Evolutionary conservation across 257 asterid species (phyloP).

Genomic region (Datura wrightii): DNA sequence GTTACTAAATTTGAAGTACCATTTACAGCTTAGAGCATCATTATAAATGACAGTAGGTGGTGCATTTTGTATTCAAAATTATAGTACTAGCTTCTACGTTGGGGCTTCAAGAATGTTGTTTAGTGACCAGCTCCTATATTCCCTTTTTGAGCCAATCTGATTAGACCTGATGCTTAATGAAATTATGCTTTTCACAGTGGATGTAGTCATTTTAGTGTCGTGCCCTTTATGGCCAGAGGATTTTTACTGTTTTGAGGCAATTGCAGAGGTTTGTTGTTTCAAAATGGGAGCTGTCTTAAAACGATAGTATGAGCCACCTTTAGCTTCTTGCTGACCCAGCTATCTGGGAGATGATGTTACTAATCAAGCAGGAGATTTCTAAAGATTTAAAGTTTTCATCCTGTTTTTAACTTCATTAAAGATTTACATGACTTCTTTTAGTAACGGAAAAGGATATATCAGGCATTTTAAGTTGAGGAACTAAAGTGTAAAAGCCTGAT

Average conservation of each 20-base stretch:
- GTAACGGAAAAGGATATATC: background rate
- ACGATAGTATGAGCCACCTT: too few species aligned
- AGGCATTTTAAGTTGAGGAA: conserved; percentile 6
- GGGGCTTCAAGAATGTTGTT: conserved; percentile 4
- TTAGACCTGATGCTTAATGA: background rate
- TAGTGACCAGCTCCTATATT: background rate
- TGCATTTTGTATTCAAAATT: background rate
- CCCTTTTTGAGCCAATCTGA: background rate
- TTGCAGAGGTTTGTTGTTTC: background rate
- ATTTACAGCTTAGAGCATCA: background rate
- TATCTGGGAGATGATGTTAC: too few species aligned
- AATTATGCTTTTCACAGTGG: background rate
- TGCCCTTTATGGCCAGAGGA: background rate
- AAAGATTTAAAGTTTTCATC: background rate
- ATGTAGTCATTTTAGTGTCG: background rate
- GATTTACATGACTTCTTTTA: background rate
- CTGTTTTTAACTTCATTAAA: background rate
- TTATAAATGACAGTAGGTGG: background rate
- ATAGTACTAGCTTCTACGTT: background rate
- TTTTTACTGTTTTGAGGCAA: background rate
- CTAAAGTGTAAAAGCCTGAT: background rate
- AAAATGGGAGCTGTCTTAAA: too few species aligned
- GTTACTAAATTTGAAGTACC: background rate
- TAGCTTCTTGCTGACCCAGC: too few species aligned
- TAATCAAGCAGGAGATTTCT: background rate